Evolutionary conservation across 1,139 yeast species (phyloP).

Genomic region (Debaryomyces nepalensis): DNA sequence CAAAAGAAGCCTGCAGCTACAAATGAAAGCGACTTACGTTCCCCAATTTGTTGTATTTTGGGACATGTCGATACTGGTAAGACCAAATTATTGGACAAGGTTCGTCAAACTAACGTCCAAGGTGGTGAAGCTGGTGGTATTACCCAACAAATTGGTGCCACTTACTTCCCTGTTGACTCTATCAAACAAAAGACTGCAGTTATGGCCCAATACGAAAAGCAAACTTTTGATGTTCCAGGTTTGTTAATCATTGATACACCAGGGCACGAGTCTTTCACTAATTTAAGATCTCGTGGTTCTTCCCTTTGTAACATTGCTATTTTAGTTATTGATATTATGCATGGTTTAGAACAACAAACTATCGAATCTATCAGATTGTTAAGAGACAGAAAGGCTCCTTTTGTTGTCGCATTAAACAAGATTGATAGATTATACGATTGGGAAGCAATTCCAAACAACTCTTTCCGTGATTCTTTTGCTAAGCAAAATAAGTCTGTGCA

Average conservation of each 20-base stretch:
- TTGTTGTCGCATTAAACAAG: slow-evolving; percentile 94
- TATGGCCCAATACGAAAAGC: slow-evolving; percentile 85
- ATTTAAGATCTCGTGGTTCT: slow-evolving; percentile 98
- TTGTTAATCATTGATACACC: slow-evolving; percentile 96
- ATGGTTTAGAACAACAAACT: slow-evolving; percentile 98
- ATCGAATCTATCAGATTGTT: slow-evolving; percentile 88
- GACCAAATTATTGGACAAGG: slow-evolving; percentile 92
- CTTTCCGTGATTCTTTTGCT: slow-evolving; percentile 92
- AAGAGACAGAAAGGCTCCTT: slow-evolving; percentile 97
- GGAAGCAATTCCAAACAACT: slow-evolving; percentile 86
- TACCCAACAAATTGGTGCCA: slow-evolving; percentile 99
- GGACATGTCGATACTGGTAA: slow-evolving; percentile 99
- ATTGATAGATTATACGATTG: slow-evolving; percentile 97
- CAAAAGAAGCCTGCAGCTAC: slow-evolving; percentile 26
- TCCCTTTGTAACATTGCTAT: slow-evolving; percentile 98
- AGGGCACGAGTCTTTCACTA: slow-evolving; percentile 99
- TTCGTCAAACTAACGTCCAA: slow-evolving; percentile 98
- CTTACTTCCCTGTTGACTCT: slow-evolving; percentile 96
- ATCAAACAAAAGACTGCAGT: slow-evolving; percentile 88
- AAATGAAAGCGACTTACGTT: slow-evolving; percentile 68
- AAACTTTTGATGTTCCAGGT: slow-evolving; percentile 94
- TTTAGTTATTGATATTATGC: slow-evolving; percentile 97
- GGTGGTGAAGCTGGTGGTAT: slow-evolving; percentile 99
- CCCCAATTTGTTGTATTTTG: slow-evolving; percentile 98
- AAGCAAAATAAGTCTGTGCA: slow-evolving; percentile 84